phyloP scores from a whole-genome alignment of 2,329 filamentous ascomycete species.

The Epichloe festucae region DNA sequence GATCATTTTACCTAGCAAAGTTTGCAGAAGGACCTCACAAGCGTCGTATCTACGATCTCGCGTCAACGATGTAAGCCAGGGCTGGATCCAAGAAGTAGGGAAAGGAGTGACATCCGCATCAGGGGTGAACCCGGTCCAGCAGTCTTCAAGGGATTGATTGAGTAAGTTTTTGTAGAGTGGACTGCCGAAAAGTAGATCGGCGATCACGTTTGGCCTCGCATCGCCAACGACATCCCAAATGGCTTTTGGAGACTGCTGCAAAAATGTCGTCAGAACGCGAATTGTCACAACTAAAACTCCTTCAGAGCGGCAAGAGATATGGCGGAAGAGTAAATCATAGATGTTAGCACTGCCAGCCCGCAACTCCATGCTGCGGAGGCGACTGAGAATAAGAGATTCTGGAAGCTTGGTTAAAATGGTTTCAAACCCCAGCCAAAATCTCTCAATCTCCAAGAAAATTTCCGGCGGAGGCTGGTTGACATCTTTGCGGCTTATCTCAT shows the following conservation, averaged over 20 bases:
- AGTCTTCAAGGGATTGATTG: conserved; percentile 40
- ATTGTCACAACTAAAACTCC: conserved; percentile 56
- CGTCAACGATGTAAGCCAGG: conserved; percentile 66
- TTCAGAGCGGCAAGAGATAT: conserved; percentile 38
- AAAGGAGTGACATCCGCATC: conserved; percentile 40
- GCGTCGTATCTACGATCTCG: conserved; percentile 65
- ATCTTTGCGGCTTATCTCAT: conserved; percentile 42
- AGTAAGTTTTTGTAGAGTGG: conserved; percentile 51
- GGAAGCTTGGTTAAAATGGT: conserved; percentile 63
- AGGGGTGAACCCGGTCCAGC: conserved; percentile 27
- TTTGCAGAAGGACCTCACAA: conserved; percentile 64
- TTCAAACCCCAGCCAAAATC: conserved; percentile 69
- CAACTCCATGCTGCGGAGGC: conserved; percentile 65
- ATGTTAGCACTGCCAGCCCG: conserved; percentile 47
- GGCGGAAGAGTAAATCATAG: conserved; percentile 47
- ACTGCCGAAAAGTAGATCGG: conserved; percentile 73
- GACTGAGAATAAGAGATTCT: conserved; percentile 61
- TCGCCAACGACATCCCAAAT: conserved; percentile 85
- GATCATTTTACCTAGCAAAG: conserved; percentile 55
- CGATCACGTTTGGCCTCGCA: conserved; percentile 64
- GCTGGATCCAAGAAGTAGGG: conserved; percentile 64
- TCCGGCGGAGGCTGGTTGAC: conserved; percentile 19
- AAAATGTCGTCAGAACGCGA: conserved; percentile 53
- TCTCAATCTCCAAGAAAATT: conserved; percentile 38
- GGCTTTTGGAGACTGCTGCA: conserved; percentile 62